These are phyloP conservation scores for Lachancea fermentati DNA, from an alignment of 805 yeast genomes.

Conservation along the genomic window DNA sequence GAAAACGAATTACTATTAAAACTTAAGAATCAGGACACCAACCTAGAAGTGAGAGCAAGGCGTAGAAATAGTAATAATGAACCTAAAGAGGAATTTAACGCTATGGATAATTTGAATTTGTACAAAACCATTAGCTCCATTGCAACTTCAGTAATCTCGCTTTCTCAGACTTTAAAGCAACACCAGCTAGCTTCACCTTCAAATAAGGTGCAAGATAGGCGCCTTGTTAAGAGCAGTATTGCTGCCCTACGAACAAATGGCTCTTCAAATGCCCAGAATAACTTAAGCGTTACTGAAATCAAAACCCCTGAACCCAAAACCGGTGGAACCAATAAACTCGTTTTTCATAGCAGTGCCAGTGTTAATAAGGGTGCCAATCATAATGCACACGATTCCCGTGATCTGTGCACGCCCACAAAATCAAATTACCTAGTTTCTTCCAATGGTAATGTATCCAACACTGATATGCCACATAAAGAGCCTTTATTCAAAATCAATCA, in stretches of 20 bases:
- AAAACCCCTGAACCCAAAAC: background rate
- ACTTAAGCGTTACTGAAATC: background rate
- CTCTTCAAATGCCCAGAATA: background rate
- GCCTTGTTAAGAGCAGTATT: conserved; percentile 22
- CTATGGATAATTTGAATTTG: conserved; percentile 32
- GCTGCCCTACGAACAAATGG: conserved; percentile 9
- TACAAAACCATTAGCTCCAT: conserved; percentile 32
- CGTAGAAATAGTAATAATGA: background rate
- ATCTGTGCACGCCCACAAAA: conserved; percentile 2
- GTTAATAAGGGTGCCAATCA: background rate
- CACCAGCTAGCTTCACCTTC: conserved; percentile 21
- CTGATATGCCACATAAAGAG: background rate
- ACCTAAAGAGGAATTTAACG: conserved; percentile 18
- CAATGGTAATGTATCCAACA: too few species aligned
- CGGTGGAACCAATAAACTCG: conserved; percentile 9
- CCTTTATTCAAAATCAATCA: background rate
- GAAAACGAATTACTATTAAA: conserved; percentile 37
- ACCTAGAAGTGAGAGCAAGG: conserved; percentile 3
- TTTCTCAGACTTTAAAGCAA: conserved; percentile 26
- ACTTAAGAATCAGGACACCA: conserved; percentile 11
- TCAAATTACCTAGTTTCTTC: background rate
- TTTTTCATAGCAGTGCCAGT: conserved; percentile 7
- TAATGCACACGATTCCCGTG: background rate
- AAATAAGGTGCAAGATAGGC: conserved; percentile 19
- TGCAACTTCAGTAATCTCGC: conserved; percentile 32